Base-by-base conservation (phyloP, 768 basidiomycete species). In the Naganishia onofrii region DNA sequence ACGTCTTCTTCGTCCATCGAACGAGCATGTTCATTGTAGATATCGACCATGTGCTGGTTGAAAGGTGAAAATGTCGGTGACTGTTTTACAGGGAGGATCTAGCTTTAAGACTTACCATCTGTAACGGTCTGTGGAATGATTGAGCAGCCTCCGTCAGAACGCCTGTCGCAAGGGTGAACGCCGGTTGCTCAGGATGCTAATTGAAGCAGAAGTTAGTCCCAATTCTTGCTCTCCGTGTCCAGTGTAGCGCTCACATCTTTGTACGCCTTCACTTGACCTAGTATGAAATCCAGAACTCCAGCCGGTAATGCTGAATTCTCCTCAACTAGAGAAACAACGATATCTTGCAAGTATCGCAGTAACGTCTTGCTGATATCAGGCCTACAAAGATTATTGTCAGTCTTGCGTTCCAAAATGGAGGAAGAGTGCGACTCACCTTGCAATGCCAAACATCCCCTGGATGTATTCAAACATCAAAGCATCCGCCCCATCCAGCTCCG, bases 281-380 rank as follows among this genome's bases (percentile, higher is more conserved):
- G 86, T 23, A 85, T 84, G 66, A 94, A 90, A 78, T 95, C 91
- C 78, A 95, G 81, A 6, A 93, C 89, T 31, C 90, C 89, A 12
- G 82, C 83, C 0, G 93, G 91, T n/a, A 98, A 78, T 3, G 87
- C 83, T 70, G 86, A 85, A 60, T 86, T 87, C 79, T 98, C 96
- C 75, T 98, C 95, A 71, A 98, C 87, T 60, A 98, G 82, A 1
- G 92, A 90, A 51, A 90, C 85, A 64, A 98, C 85, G 70, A 98
- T 93, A 76, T 97, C 94, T 31, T 75, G 84, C 46, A 88, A 80
- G 70, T 86, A 84, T 19, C 86, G 79, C 73, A 89, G 88, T 58
- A 79, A 32, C 44, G 70, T 76, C 68, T 77, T 78, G 70, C 72
- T 77, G 78, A 75, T 76, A 66, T 78, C 74, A 23, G 75, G 69